phyloP scores from a whole-genome alignment of 208 protist genomes.

The Trypanosoma congolense region DNA sequence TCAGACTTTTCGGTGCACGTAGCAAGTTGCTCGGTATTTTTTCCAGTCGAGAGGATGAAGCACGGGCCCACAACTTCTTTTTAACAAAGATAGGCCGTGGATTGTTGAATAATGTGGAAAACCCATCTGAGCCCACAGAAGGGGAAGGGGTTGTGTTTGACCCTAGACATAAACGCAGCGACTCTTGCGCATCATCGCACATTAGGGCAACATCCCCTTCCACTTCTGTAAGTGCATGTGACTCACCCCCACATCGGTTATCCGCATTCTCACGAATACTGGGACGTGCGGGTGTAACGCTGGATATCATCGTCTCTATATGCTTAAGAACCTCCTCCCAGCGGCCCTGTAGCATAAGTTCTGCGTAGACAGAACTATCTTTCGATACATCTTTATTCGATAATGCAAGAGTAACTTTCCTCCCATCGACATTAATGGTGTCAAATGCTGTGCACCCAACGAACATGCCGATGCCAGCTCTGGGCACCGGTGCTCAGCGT shows the following conservation, averaged over 20 bases:
- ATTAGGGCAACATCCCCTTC: not conserved
- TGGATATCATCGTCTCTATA: slow-evolving; percentile 1
- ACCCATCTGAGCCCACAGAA: not conserved
- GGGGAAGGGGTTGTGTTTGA: not conserved
- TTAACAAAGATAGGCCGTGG: slow-evolving; percentile 18
- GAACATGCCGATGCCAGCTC: slow-evolving; percentile 18
- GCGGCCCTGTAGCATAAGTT: slow-evolving; percentile 21
- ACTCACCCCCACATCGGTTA: not conserved
- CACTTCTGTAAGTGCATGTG: not conserved
- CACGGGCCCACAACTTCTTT: slow-evolving; percentile 19
- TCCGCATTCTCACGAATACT: not conserved
- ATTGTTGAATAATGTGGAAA: slow-evolving; percentile 15
- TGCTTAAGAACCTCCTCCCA: slow-evolving; percentile 19
- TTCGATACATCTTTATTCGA: not conserved
- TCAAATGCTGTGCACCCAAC: slow-evolving; percentile 24
- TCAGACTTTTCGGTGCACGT: slow-evolving; percentile 3
- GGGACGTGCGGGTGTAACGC: not conserved
- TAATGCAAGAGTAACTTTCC: slow-evolving; percentile 17
- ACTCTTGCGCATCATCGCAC: not conserved
- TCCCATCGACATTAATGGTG: slow-evolving; percentile 20
- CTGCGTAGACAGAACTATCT: slow-evolving; percentile 13
- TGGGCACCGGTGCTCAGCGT: slow-evolving; percentile 21
- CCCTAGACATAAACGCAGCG: not conserved
- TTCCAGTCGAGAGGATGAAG: slow-evolving; percentile 7
- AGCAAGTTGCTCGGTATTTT: slow-evolving; percentile 8